phyloP scores from a whole-genome alignment of 2,329 filamentous ascomycete genomes.

The Microthyrium microscopicum region DNA sequence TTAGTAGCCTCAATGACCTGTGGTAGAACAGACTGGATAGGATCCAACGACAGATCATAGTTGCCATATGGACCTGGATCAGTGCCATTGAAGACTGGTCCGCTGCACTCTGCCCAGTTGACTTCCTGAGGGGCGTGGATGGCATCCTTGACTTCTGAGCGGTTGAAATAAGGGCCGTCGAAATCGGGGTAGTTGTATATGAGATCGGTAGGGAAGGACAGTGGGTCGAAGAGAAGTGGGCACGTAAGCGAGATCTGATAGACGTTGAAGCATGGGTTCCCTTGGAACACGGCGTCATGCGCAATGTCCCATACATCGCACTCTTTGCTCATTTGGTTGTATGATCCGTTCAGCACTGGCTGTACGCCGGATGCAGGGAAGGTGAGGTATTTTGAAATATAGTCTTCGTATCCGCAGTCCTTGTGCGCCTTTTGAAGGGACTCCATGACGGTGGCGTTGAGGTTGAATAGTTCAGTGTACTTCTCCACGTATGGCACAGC shows the following conservation, averaged over 20 bases:
- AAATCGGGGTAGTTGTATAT: constrained; percentile 10
- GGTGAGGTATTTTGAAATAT: constrained; percentile 9
- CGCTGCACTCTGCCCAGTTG: constrained; percentile 10
- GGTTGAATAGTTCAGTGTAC: constrained; percentile 10
- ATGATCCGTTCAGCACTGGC: constrained; percentile 8
- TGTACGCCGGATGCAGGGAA: constrained; percentile 10
- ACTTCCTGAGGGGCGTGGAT: constrained; percentile 31
- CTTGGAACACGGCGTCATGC: constrained; percentile 8
- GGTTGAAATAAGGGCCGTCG: constrained; percentile 48
- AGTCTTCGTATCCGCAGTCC: constrained; percentile 11
- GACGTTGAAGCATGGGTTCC: constrained; percentile 12
- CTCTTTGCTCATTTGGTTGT: constrained; percentile 5
- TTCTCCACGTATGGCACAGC: constrained; percentile 9
- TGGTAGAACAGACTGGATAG: constrained; percentile 11
- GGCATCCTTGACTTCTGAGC: constrained; percentile 49
- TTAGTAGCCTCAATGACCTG: constrained; percentile 9
- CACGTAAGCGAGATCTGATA: constrained; percentile 9
- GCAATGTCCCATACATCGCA: constrained; percentile 10
- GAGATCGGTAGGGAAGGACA: constrained; percentile 11
- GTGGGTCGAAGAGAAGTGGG: constrained; percentile 10
- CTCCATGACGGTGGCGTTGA: constrained; percentile 10
- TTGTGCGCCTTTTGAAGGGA: constrained; percentile 9
- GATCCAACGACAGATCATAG: constrained; percentile 10
- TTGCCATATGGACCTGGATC: constrained; percentile 10
- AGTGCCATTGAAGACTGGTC: constrained; percentile 9